Conservation (phyloP, 176 grass and related monocot species). For the Eragrostis curvula region DNA sequence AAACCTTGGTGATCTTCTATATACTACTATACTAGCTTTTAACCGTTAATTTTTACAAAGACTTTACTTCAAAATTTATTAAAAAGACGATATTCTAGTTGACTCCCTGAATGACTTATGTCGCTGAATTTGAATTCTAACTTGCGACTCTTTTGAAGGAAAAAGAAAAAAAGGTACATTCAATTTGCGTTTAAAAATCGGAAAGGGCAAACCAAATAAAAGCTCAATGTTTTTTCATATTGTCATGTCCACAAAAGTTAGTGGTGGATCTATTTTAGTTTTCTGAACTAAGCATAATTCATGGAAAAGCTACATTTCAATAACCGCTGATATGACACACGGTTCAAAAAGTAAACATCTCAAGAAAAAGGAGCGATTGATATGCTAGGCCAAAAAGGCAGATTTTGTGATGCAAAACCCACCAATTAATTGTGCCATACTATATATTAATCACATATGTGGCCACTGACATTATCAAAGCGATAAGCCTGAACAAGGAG, state of each 20-base stretch:
- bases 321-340: slow-evolving; percentile 11
- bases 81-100: neutral
- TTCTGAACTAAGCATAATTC: neutral
- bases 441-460: too few relatives aligned
- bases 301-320: slow-evolving; percentile 26
- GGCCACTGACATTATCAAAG: slow-evolving; percentile 24
- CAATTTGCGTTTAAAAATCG: too few relatives aligned
- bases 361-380: neutral
- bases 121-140: neutral
- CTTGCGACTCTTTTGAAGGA: neutral
- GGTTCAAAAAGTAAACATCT: neutral
- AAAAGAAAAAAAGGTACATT: neutral
- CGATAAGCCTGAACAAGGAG: neutral
- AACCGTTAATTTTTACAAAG: neutral
- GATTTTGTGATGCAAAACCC: slow-evolving; percentile 5
- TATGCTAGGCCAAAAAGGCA: neutral
- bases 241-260: neutral
- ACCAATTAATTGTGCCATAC: slow-evolving; percentile 7
- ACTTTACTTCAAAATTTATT: too few relatives aligned
- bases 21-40: neutral
- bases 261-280: neutral
- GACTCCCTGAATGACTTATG: neutral
- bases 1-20: neutral
- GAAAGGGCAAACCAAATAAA: neutral
- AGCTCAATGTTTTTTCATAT: neutral